Evolutionary conservation across 116 monocot genomes (phyloP).

Genomic region (Zostera marina): DNA sequence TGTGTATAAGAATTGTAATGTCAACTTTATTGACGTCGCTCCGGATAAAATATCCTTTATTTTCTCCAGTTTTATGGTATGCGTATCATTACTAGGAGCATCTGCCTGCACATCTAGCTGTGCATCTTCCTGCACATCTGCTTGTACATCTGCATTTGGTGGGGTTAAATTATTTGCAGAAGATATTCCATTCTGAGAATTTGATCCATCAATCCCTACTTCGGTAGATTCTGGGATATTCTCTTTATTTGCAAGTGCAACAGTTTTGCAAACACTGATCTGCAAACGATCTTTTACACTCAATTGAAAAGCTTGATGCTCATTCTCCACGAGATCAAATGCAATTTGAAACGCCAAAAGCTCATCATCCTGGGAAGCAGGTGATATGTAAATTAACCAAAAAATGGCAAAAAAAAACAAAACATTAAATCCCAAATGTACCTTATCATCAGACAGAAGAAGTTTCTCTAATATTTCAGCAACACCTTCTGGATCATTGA

Average conservation of each 20-base stretch:
- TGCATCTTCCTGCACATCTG: slow-evolving; percentile 37
- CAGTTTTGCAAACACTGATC: slow-evolving; percentile 11
- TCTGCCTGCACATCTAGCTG: slow-evolving; percentile 35
- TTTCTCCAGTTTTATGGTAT: slow-evolving; percentile 53
- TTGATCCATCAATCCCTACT: slow-evolving; percentile 9
- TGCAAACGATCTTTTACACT: slow-evolving; percentile 50
- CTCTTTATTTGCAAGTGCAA: slow-evolving; percentile 13
- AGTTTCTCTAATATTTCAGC: slow-evolving; percentile 75
- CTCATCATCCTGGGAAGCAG: slow-evolving; percentile 67
- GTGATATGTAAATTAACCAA: neutral
- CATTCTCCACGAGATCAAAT: slow-evolving; percentile 95
- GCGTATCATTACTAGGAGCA: slow-evolving; percentile 41
- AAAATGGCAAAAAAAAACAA: slow-evolving; percentile 1
- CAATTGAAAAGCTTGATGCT: slow-evolving; percentile 84
- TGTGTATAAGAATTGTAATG: slow-evolving; percentile 85
- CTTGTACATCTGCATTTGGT: slow-evolving; percentile 13
- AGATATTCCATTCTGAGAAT: slow-evolving; percentile 21
- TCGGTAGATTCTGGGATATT: slow-evolving; percentile 13
- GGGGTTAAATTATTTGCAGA: neutral
- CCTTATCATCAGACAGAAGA: slow-evolving; percentile 56
- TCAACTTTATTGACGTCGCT: slow-evolving; percentile 80
- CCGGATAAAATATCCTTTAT: slow-evolving; percentile 82
- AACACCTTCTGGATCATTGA: slow-evolving; percentile 68
- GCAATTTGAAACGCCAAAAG: slow-evolving; percentile 89
- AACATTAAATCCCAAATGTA: slow-evolving; percentile 14